Evolutionary conservation across 78 protist species (phyloP), one percentile per base, ranked within the genome.

Genomic region (Protostelium mycophagum): DNA sequence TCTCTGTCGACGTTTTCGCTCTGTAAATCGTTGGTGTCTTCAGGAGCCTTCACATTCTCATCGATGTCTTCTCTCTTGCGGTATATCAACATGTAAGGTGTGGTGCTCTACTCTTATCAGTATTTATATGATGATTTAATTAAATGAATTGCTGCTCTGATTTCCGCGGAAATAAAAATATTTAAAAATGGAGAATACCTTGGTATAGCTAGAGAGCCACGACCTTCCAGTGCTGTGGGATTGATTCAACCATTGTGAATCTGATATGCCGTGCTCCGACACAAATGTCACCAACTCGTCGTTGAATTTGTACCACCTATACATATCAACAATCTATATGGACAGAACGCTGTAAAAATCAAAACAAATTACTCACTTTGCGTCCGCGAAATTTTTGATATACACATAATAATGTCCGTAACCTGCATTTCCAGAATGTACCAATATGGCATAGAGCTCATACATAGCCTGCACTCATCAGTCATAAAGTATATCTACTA

Each of bases 31-130:
- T n/a, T n/a, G n/a, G 31, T 84, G 38, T 84, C 87, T 28, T 85
- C 87, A n/a, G n/a, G n/a, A n/a, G n/a, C n/a, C n/a, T n/a, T n/a
- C n/a, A n/a, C n/a, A n/a, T n/a, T n/a, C 87, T 36, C 16, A 36
- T 36, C 16, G 63, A 36, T 28, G 5, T 5, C 28, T 37, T 85
- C 34, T 37, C 86, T 87, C 83, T 92, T 87, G 35, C 93, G 89
- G 91, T 96, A 96, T 35, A 95, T 95, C 25, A 95, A 90, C 96
- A 96, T 94, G 94, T 96, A 96, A 28, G 97, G 96, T 84, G 28
- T 89, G 83, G 94, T 90, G 31, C n/a, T n/a, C n/a, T n/a, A n/a
- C n/a, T n/a, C n/a, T n/a, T n/a, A n/a, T n/a, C n/a, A n/a, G n/a
- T n/a, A n/a, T n/a, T n/a, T n/a, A n/a, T n/a, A n/a, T n/a, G n/a